A percentile compares a stretch with the other conserved stretches of the same genome.
Evolutionary conservation across 148 eudicot genomes (phyloP).

Genomic region (Fallopia convolvulus): DNA sequence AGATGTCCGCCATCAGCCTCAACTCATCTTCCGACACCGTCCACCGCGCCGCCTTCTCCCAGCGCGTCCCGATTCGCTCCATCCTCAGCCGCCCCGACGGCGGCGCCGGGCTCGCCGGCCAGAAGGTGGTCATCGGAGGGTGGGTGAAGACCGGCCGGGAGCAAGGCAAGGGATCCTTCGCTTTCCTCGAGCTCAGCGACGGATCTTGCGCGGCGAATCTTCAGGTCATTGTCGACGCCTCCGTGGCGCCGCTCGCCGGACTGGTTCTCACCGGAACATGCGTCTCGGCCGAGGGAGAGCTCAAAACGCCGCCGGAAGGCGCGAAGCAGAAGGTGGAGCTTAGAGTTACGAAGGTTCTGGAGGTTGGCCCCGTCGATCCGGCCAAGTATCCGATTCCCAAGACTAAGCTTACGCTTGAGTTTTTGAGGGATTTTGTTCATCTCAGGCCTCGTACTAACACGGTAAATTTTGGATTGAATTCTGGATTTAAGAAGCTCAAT

Average conservation of each 20-base stretch:
- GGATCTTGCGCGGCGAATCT: slow-evolving; percentile 72
- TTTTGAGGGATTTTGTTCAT: slow-evolving; percentile 67
- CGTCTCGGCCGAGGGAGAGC: slow-evolving; percentile 47
- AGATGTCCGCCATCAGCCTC: slow-evolving; percentile 18
- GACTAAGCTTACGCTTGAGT: slow-evolving; percentile 61
- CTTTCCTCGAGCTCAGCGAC: slow-evolving; percentile 75
- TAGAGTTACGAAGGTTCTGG: slow-evolving; percentile 39
- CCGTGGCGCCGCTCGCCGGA: slow-evolving; percentile 28
- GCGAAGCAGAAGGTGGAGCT: slow-evolving; percentile 60
- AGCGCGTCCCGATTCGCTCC: slow-evolving; percentile 47
- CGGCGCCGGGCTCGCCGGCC: slow-evolving; percentile 67
- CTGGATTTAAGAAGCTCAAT: neutral
- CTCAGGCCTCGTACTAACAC: slow-evolving; percentile 79
- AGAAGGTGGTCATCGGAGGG: slow-evolving; percentile 50
- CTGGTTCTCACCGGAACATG: slow-evolving; percentile 56
- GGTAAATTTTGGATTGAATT: slow-evolving; percentile 16
- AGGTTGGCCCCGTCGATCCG: slow-evolving; percentile 56
- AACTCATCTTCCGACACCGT: slow-evolving; percentile 14
- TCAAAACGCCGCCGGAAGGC: slow-evolving; percentile 58
- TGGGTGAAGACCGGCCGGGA: slow-evolving; percentile 93
- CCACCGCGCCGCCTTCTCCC: slow-evolving; percentile 46
- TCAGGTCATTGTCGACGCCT: slow-evolving; percentile 54
- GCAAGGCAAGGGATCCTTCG: slow-evolving; percentile 66
- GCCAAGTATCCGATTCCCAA: slow-evolving; percentile 79
- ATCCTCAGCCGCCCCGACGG: slow-evolving; percentile 58